Percentiles rank a stretch among this genome's conserved stretches.
Evolutionary conservation across 129 eudicot species (phyloP).

Genomic region (Artemisia annua): DNA sequence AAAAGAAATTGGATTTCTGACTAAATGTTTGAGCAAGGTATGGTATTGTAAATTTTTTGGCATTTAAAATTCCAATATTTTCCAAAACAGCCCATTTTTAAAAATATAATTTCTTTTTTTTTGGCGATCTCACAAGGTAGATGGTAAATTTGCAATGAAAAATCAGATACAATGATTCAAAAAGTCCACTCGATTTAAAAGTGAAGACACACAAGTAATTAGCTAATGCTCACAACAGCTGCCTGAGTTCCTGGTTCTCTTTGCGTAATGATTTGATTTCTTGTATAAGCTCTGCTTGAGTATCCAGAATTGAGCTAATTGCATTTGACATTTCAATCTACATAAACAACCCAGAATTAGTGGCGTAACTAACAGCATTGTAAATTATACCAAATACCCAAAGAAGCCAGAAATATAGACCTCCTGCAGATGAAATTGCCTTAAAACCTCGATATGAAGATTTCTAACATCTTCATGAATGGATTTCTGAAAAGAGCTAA

Average conservation of each 20-base stretch:
- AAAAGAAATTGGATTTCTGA: too few species aligned
- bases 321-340: slow-evolving; percentile 75
- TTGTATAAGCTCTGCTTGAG: slow-evolving; percentile 82
- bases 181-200: slow-evolving; percentile 16
- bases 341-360: slow-evolving; percentile 20
- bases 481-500: slow-evolving; percentile 85
- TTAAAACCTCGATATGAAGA: slow-evolving; percentile 85
- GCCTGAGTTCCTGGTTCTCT: slow-evolving; percentile 82
- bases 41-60: too few species aligned
- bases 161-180: slow-evolving; percentile 11
- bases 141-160: slow-evolving; percentile 20
- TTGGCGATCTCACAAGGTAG: slow-evolving; percentile 10
- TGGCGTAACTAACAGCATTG: slow-evolving; percentile 8
- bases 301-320: slow-evolving; percentile 62
- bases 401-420: slow-evolving; percentile 29
- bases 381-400: background rate
- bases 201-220: background rate
- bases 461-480: slow-evolving; percentile 96
- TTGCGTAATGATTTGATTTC: slow-evolving; percentile 73
- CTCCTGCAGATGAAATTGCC: slow-evolving; percentile 98
- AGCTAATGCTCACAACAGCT: slow-evolving; percentile 46
- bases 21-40: too few species aligned
- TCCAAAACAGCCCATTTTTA: slow-evolving; percentile 9
- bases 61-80: background rate
- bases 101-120: background rate